These are phyloP conservation scores for Metarhizium robertsii DNA, from an alignment of 2,329 filamentous ascomycete genomes.

Conservation along the genomic window DNA sequence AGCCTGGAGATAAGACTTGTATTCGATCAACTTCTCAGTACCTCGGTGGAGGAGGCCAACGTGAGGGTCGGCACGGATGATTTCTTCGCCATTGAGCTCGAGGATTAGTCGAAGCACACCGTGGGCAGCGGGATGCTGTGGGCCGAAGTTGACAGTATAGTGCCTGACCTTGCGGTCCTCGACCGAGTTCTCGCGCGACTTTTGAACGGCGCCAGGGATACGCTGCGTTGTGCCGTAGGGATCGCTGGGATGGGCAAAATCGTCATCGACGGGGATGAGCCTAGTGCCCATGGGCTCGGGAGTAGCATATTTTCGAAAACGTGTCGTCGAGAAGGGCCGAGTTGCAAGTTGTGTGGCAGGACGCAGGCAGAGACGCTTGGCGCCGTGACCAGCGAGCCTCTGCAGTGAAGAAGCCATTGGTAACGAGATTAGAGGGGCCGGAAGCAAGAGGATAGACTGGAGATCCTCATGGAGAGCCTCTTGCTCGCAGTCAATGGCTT, in stretches of 20 bases:
- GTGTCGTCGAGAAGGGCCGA: slow-evolving; percentile 58
- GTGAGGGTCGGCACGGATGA: slow-evolving; percentile 91
- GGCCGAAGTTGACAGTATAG: slow-evolving; percentile 99
- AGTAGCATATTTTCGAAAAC: slow-evolving; percentile 53
- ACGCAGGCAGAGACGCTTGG: slow-evolving; percentile 56
- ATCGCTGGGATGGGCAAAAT: slow-evolving; percentile 47
- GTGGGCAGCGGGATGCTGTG: slow-evolving; percentile 96
- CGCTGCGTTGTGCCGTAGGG: slow-evolving; percentile 37
- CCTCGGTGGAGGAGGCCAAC: slow-evolving; percentile 93
- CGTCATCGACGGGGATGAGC: slow-evolving; percentile 54
- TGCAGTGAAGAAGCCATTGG: slow-evolving; percentile 59
- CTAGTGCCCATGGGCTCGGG: slow-evolving; percentile 43
- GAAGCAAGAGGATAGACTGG: slow-evolving; percentile 18
- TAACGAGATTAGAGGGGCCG: slow-evolving; percentile 17
- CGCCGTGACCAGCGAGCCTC: slow-evolving; percentile 62
- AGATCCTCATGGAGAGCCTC: slow-evolving; percentile 24
- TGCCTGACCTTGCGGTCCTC: slow-evolving; percentile 80
- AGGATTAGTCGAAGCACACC: slow-evolving; percentile 96
- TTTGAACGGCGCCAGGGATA: slow-evolving; percentile 32
- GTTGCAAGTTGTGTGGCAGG: slow-evolving; percentile 27
- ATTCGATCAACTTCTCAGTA: slow-evolving; percentile 99
- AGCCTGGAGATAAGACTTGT: slow-evolving; percentile 98
- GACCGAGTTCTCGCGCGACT: slow-evolving; percentile 38
- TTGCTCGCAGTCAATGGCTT: slow-evolving; percentile 27
- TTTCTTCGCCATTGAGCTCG: slow-evolving; percentile 95